Evolutionary conservation across 139 green algal species (phyloP), one percentile per base, ranked within the genome.

Genomic region (Mychonastes homosphaera): DNA sequence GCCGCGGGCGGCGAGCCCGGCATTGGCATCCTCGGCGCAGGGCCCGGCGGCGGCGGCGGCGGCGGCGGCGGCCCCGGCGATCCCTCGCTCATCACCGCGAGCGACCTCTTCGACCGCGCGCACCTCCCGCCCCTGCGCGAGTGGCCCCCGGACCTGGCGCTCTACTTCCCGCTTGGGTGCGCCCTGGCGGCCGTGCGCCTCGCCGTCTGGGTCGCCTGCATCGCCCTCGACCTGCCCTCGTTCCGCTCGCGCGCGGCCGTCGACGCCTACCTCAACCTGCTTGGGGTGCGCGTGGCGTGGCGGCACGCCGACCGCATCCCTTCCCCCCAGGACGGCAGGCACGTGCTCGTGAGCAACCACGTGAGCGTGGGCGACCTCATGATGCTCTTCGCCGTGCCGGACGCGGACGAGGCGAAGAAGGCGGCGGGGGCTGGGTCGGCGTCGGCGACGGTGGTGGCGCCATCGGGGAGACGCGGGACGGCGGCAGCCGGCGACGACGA

Each of bases 261-360:
- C 21, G 27, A 51, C 4, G 18, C 45, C 1, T 78, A 69, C 38
- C 52, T 73, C 10, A 18, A 27, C 8, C 47, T 85, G 2, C 58
- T 85, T 46, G 78, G 78, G 3, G 45, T 82, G 0, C 38, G 38
- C 0, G 65, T 80, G 3, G 40, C 18, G 0, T 85, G 78, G 78
- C 55, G 45, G 0, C n/a, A 59, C 43, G 10, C 44, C n/a, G 61
- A 80, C 7, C 38, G 41, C 38, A 56, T 85, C 5, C 78, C 78
- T 0, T n/a, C n/a, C n/a, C n/a, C n/a, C n/a, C 4, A 40, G 2
- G 55, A 43, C 13, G 53, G 68, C 39, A 55, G 64, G 3, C 78
- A 85, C 48, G 64, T 85, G 4, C 45, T 85, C 12, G 72, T 82
- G 23, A 77, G 62, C 54, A 85, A 85, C 56, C 78, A 85, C 49